Conservation (phyloP, 2,329 filamentous ascomycete species). For the Keithomyces neogunnii region DNA sequence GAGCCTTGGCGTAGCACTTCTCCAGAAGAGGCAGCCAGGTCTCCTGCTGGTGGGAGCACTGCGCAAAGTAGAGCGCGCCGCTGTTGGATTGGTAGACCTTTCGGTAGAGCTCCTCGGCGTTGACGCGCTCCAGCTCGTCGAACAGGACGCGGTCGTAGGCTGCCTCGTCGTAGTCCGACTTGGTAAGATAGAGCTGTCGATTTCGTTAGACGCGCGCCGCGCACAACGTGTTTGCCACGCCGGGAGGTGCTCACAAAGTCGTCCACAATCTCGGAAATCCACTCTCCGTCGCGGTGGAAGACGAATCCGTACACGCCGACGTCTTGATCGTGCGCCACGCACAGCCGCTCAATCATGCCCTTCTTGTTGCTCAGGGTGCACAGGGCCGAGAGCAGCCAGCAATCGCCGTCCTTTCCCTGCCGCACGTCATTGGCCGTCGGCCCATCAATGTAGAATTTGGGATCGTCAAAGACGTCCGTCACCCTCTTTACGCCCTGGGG, state of each 20-base stretch:
- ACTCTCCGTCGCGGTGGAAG: constrained; percentile 73
- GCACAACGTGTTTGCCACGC: neutral
- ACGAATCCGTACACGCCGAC: constrained; percentile 82
- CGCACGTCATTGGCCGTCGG: constrained; percentile 70
- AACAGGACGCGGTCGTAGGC: constrained; percentile 37
- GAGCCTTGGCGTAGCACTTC: constrained; percentile 74
- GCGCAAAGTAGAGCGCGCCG: constrained; percentile 66
- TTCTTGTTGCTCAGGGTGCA: constrained; percentile 68
- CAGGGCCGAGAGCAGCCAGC: constrained; percentile 77
- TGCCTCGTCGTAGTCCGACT: constrained; percentile 53
- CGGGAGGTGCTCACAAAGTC: constrained; percentile 32
- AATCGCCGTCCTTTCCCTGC: constrained; percentile 72
- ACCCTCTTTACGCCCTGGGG: constrained; percentile 60
- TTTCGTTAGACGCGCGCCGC: neutral
- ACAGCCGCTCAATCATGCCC: constrained; percentile 63
- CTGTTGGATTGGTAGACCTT: constrained; percentile 67
- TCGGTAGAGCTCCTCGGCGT: constrained; percentile 52
- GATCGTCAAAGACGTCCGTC: constrained; percentile 65
- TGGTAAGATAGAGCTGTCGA: constrained; percentile 40
- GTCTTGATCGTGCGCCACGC: constrained; percentile 62
- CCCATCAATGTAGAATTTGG: constrained; percentile 70
- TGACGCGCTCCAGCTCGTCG: constrained; percentile 36
- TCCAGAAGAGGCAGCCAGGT: constrained; percentile 74
- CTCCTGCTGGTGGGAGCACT: constrained; percentile 66
- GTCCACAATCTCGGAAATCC: constrained; percentile 51